phyloP scores from a whole-genome alignment of 2,329 filamentous ascomycete genomes.

The Leptographium flavum region DNA sequence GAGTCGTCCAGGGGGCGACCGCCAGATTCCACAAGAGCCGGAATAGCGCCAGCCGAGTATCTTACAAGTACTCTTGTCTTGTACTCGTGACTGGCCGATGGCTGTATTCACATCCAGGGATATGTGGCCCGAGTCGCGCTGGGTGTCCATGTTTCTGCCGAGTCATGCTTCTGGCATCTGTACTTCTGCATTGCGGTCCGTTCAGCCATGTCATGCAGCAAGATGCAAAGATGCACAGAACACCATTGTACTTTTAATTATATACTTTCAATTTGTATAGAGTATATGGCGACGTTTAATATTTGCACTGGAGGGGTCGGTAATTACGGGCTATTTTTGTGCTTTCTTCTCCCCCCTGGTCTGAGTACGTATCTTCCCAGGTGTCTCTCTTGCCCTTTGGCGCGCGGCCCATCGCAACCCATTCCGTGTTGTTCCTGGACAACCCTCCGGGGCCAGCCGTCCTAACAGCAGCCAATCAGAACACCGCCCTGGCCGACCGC shows the following conservation, averaged over 20 bases:
- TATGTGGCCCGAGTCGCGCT: background rate
- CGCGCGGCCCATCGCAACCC: background rate
- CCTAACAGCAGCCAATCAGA: constrained; percentile 1
- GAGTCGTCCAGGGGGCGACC: background rate
- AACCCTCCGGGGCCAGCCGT: constrained; percentile 1
- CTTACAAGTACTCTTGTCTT: too few species aligned
- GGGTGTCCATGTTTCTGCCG: too few species aligned
- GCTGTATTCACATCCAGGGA: background rate
- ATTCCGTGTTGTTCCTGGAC: background rate
- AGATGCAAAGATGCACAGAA: too few species aligned
- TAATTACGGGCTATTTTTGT: constrained; percentile 1
- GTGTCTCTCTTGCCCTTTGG: background rate
- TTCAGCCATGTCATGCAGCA: background rate
- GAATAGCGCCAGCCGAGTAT: background rate
- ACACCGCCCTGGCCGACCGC: background rate
- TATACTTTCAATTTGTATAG: background rate
- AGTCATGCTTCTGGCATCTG: too few species aligned
- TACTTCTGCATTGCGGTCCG: too few species aligned
- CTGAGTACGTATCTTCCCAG: background rate
- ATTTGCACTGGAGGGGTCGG: background rate
- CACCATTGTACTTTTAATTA: background rate
- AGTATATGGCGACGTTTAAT: too few species aligned
- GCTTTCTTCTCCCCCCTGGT: background rate
- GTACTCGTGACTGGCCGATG: background rate
- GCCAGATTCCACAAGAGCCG: background rate